Evolutionary conservation across 1,284 basidiomycete genomes (phyloP).

Genomic region (Ganoderma boninense): DNA sequence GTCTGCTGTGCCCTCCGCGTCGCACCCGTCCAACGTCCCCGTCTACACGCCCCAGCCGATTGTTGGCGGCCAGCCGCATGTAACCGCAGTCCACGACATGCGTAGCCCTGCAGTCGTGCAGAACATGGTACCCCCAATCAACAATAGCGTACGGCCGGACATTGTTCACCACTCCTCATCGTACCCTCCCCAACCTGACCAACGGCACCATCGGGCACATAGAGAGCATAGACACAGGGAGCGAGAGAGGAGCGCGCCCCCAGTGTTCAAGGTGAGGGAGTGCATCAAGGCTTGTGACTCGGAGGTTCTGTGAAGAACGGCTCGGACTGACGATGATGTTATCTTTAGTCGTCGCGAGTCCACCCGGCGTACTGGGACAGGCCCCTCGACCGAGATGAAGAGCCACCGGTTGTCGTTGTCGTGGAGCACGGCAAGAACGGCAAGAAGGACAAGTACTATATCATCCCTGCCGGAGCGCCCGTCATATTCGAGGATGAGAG

Average conservation of each 20-base stretch:
- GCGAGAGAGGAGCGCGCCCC: slow-evolving; percentile 27
- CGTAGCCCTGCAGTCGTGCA: slow-evolving; percentile 31
- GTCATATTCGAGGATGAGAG: slow-evolving; percentile 74
- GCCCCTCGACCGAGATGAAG: slow-evolving; percentile 33
- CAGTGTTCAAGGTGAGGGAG: slow-evolving; percentile 16
- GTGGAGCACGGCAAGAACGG: slow-evolving; percentile 40
- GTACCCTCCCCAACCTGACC: slow-evolving; percentile 23
- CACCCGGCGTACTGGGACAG: slow-evolving; percentile 32
- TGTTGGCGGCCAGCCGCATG: slow-evolving; percentile 23
- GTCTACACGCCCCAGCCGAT: slow-evolving; percentile 28
- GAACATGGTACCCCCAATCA: slow-evolving; percentile 14
- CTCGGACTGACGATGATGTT: background rate
- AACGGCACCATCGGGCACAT: slow-evolving; percentile 19
- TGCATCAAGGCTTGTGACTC: background rate
- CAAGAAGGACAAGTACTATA: slow-evolving; percentile 59
- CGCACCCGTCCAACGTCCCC: slow-evolving; percentile 33
- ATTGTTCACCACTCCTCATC: slow-evolving; percentile 33
- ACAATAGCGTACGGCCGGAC: slow-evolving; percentile 33
- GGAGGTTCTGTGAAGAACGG: background rate
- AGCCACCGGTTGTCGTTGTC: slow-evolving; percentile 43
- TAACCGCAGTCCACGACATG: slow-evolving; percentile 31
- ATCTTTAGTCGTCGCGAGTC: slow-evolving; percentile 25
- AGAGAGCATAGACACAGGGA: slow-evolving; percentile 24
- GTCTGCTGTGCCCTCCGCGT: slow-evolving; percentile 35
- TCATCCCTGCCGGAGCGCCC: slow-evolving; percentile 69